Conservation (phyloP, 176 grass and related monocot species). For the Avena atlantica region DNA sequence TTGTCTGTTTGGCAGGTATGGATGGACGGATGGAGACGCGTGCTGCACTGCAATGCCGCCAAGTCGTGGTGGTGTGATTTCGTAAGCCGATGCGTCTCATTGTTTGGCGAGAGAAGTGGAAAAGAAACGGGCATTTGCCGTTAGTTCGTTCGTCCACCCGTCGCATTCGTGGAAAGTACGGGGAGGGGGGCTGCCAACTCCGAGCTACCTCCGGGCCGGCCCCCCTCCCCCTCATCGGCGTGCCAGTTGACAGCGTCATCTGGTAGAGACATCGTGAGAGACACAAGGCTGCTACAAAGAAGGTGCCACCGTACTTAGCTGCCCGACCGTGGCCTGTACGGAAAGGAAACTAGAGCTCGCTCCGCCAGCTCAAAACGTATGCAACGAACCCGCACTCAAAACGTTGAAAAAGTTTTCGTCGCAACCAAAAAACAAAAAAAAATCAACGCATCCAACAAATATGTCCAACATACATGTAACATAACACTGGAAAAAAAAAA, state of each 20-base stretch:
- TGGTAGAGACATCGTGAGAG: not conserved
- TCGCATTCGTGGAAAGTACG: slow-evolving; percentile 29
- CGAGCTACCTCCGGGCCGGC: not conserved
- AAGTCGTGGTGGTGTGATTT: slow-evolving; percentile 19
- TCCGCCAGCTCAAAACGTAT: no score
- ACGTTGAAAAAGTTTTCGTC: no score
- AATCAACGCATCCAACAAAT: no score
- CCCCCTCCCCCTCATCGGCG: not conserved
- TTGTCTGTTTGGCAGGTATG: slow-evolving; percentile 1
- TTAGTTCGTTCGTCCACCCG: slow-evolving; percentile 31
- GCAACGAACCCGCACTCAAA: no score
- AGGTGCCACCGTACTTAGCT: no score
- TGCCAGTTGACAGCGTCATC: not conserved
- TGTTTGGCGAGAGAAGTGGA: no score
- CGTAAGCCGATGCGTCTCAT: not conserved
- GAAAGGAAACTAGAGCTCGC: no score
- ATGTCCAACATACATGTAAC: no score
- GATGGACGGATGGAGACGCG: not conserved
- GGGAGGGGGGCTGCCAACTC: slow-evolving; percentile 5
- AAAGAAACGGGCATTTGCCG: not conserved
- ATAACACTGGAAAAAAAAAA: no score
- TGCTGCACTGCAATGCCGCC: not conserved
- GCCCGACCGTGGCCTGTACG: no score
- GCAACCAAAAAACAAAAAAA: no score
- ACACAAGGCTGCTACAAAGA: no score